Base-by-base conservation (phyloP, 2,329 filamentous ascomycete species). In the Aspergillus fructus region DNA sequence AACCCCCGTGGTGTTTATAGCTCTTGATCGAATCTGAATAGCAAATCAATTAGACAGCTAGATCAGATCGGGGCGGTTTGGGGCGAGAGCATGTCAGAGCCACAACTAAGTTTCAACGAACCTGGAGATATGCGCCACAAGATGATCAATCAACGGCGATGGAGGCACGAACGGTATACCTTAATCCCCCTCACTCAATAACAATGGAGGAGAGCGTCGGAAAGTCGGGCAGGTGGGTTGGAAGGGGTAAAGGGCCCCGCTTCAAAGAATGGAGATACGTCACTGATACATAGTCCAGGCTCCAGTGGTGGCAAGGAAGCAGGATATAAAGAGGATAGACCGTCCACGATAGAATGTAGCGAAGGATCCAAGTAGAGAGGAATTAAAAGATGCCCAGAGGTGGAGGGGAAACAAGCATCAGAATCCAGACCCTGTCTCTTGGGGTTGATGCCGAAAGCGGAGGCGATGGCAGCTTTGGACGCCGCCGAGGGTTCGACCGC, bases 181-280 rank as follows among this genome's bases (percentile, higher is more conserved):
- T 55, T 54, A 45, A 34, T 48, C 51, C 33, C 43, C 24, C 33
- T 47, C 27, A 23, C 40, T 40, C 49, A 55, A 58, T 48, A 53
- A 55, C 43, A 30, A 39, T 42, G 41, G 51, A 59, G 24, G 43
- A 17, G 27, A 30, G 27, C 9, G 27, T 11, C 27, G 27, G 27
- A 50, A 15, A 42, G 60, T 58, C 40, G 58, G 53, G 56, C 34
- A 50, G 57, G 51, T 56, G 37, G 51, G 53, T 61, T 59, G 59
- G 56, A 61, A 62, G 61, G 61, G 58, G 55, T 55, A 54, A 59
- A 56, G 53, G 60, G 59, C 61, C 61, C 64, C 64, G 62, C 61
- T 64, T 64, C 61, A 56, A 67, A 47, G 64, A 68, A 68, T 66
- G 66, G 57, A 55, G 48, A 58, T 65, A 64, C 63, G 63, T 67